Evolutionary conservation across 78 protist species (phyloP).

Genomic region (Dictyostelium firmibasis): DNA sequence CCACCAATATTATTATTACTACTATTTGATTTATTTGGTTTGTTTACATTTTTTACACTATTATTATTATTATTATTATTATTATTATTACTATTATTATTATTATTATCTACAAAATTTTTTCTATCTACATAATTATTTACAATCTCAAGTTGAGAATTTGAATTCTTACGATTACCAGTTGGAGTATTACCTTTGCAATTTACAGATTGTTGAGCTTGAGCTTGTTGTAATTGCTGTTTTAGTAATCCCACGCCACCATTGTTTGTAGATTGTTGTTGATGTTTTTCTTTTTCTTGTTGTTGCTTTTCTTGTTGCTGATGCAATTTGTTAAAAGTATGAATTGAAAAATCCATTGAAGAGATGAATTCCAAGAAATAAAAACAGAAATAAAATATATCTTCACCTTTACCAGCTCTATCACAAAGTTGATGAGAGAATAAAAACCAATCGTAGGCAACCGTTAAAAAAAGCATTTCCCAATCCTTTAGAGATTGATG

Average conservation of each 20-base stretch:
- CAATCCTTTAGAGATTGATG: conserved; percentile 79
- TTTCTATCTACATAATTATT: conserved; percentile 3
- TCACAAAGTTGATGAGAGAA: conserved; percentile 80
- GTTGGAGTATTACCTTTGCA: background rate
- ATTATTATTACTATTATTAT: background rate
- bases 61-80: background rate
- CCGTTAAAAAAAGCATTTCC: conserved; percentile 87
- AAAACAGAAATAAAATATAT: conserved; percentile 85
- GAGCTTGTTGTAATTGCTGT: conserved; percentile 4
- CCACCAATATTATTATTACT: background rate
- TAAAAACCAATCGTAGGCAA: conserved; percentile 91
- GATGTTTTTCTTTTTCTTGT: background rate
- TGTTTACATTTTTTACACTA: background rate
- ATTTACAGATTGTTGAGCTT: background rate
- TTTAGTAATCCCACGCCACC: background rate
- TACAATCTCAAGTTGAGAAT: conserved; percentile 1
- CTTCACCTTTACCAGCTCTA: conserved; percentile 79
- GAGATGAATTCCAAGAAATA: conserved; percentile 54
- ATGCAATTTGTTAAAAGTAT: background rate
- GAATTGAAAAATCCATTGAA: conserved; percentile 62
- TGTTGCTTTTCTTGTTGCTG: background rate
- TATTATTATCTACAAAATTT: background rate
- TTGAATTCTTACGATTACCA: background rate
- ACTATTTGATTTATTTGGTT: background rate
- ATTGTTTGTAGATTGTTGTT: background rate